Percentiles rank a stretch among this genome's conserved stretches.
phyloP scores from a whole-genome alignment of 305 asterid genomes.

The Galium porrigens region DNA sequence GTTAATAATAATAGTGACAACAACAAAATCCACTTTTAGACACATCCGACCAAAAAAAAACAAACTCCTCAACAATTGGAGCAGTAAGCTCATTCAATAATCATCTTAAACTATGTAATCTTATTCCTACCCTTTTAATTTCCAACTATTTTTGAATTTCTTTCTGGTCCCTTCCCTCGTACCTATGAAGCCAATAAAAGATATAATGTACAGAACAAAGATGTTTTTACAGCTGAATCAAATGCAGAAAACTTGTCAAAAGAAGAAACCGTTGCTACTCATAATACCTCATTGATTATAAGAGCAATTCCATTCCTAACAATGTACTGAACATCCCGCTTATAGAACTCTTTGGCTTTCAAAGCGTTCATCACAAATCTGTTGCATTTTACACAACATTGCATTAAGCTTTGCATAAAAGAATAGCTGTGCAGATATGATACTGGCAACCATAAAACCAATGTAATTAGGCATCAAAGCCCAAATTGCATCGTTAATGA shows the following conservation, averaged over 20 bases:
- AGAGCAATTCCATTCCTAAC: conserved; percentile 84
- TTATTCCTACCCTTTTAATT: not conserved
- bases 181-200: not conserved
- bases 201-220: not conserved
- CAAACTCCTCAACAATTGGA: not conserved
- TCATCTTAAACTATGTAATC: not conserved
- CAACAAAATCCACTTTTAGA: not conserved
- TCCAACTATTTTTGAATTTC: not conserved
- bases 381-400: conserved; percentile 13
- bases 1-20: not conserved
- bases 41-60: not conserved
- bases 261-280: not conserved
- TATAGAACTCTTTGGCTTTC: conserved; percentile 90
- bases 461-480: not conserved
- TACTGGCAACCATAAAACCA: not conserved
- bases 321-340: conserved; percentile 85
- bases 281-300: conserved; percentile 73
- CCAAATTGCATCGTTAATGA: not conserved
- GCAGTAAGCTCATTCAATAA: not conserved
- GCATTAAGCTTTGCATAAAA: not conserved
- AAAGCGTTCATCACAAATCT: conserved; percentile 88
- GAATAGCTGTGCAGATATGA: not conserved
- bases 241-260: not conserved
- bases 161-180: not conserved
- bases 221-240: not conserved